These are phyloP conservation scores for Coemansia sp. DNA, from an alignment of 192 early-diverging fungal species.

Conservation along the genomic window DNA sequence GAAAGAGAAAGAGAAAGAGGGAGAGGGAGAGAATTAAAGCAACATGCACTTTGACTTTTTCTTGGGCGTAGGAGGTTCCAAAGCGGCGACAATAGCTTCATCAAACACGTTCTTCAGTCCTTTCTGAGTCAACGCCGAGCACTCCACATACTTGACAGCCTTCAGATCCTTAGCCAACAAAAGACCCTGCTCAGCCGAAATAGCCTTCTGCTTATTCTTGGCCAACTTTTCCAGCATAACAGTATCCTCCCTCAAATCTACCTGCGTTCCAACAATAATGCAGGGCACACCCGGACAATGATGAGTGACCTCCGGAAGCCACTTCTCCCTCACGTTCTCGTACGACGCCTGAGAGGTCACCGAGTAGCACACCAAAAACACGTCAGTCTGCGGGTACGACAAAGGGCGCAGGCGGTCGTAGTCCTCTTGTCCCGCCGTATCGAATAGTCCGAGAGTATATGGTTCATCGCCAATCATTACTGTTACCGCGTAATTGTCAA, in stretches of 20 bases:
- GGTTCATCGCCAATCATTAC: constrained; percentile 84
- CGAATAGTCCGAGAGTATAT: constrained; percentile 94
- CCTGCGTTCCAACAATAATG: constrained; percentile 32
- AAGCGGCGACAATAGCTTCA: constrained; percentile 72
- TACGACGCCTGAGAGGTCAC: constrained; percentile 82
- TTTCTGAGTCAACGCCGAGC: constrained; percentile 62
- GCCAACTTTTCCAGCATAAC: constrained; percentile 29
- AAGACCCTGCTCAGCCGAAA: constrained; percentile 59
- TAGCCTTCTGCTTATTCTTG: constrained; percentile 41
- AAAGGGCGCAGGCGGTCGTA: constrained; percentile 90
- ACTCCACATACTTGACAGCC: constrained; percentile 80
- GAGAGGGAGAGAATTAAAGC: constrained; percentile 28
- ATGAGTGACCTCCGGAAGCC: constrained; percentile 26
- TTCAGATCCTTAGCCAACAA: constrained; percentile 67
- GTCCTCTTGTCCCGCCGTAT: constrained; percentile 96
- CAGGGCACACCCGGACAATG: constrained; percentile 14
- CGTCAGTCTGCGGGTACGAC: constrained; percentile 90
- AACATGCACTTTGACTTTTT: constrained; percentile 45
- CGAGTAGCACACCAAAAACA: constrained; percentile 90
- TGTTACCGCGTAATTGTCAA: constrained; percentile 93
- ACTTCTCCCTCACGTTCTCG: constrained; percentile 68
- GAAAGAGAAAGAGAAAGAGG: background rate
- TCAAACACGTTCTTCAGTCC: constrained; percentile 56
- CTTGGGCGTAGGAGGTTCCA: constrained; percentile 56
- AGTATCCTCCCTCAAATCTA: constrained; percentile 49